A percentile compares a stretch with the other conserved stretches of the same genome.
These are phyloP conservation scores for Calendula officinalis DNA, from an alignment of 129 eudicot species.

Conservation along the genomic window DNA sequence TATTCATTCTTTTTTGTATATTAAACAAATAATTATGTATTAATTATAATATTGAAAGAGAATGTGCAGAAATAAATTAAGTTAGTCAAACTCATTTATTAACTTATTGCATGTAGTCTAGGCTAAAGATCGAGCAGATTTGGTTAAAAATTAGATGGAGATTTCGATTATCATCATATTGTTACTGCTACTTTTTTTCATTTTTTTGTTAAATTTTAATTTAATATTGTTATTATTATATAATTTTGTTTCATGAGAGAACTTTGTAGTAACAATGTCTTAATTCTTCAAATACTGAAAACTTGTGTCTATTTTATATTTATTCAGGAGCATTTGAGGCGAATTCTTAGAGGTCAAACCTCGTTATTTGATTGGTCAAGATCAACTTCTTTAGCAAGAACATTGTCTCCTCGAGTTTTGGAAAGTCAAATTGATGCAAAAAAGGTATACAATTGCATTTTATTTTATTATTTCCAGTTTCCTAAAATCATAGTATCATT, in stretches of 20 bases:
- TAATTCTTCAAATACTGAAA: conserved; percentile 13
- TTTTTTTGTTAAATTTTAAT: not conserved
- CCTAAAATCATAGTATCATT: not conserved
- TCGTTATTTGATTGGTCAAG: conserved; percentile 93
- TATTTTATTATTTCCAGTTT: conserved; percentile 5
- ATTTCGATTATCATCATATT: no score
- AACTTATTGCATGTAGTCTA: not conserved
- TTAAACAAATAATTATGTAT: no score
- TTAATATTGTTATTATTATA: not conserved
- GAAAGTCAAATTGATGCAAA: conserved; percentile 97
- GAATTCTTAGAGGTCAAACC: conserved; percentile 91
- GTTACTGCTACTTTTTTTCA: not conserved
- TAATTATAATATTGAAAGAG: no score
- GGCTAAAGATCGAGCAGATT: no score
- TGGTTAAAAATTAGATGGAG: no score
- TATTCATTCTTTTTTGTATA: not conserved
- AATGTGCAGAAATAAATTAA: no score
- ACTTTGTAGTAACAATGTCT: conserved; percentile 1
- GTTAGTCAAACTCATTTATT: no score
- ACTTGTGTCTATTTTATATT: conserved; percentile 1
- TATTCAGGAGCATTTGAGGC: conserved; percentile 75
- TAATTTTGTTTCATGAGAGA: not conserved
- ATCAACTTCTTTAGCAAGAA: conserved; percentile 88
- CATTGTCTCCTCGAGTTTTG: conserved; percentile 91
- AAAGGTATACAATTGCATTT: conserved; percentile 51